phyloP scores from a whole-genome alignment of 2,329 filamentous ascomycete species.

The Penicillium sp. region DNA sequence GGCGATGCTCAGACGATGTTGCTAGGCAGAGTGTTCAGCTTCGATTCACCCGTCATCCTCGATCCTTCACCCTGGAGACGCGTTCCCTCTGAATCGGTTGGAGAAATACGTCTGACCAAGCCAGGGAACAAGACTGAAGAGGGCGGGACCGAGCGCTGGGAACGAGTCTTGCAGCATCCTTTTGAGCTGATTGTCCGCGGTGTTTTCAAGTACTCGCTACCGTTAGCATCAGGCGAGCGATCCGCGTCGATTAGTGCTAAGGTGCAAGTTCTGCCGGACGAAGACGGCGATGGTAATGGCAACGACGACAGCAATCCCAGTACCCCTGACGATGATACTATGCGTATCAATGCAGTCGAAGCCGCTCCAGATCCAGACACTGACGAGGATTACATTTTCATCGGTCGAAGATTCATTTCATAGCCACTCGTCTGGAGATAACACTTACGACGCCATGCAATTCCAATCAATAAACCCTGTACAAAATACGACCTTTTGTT shows the following conservation, averaged over 20 bases:
- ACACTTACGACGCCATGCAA: background rate
- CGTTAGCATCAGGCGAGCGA: slow-evolving; percentile 53
- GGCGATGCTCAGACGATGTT: slow-evolving; percentile 74
- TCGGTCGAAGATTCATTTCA: slow-evolving; percentile 4
- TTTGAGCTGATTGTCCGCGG: slow-evolving; percentile 93
- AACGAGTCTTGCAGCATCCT: slow-evolving; percentile 81
- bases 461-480: background rate
- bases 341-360: slow-evolving; percentile 18
- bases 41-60: slow-evolving; percentile 84
- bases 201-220: slow-evolving; percentile 75
- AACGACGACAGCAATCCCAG: slow-evolving; percentile 16
- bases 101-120: slow-evolving; percentile 74
- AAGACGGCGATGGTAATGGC: slow-evolving; percentile 19
- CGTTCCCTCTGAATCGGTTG: slow-evolving; percentile 66
- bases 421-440: background rate
- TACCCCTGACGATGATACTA: slow-evolving; percentile 25
- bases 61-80: slow-evolving; percentile 85
- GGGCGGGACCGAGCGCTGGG: slow-evolving; percentile 82
- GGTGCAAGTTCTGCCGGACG: slow-evolving; percentile 36
- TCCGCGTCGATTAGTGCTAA: slow-evolving; percentile 47
- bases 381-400: background rate
- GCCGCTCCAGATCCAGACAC: background rate
- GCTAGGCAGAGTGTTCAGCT: slow-evolving; percentile 80
- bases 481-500: slow-evolving; percentile 2
- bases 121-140: slow-evolving; percentile 85